A percentile compares a stretch with the other conserved stretches of the same genome.
Evolutionary conservation across 805 yeast genomes (phyloP).

Genomic region (Pichia pseudocactophila): DNA sequence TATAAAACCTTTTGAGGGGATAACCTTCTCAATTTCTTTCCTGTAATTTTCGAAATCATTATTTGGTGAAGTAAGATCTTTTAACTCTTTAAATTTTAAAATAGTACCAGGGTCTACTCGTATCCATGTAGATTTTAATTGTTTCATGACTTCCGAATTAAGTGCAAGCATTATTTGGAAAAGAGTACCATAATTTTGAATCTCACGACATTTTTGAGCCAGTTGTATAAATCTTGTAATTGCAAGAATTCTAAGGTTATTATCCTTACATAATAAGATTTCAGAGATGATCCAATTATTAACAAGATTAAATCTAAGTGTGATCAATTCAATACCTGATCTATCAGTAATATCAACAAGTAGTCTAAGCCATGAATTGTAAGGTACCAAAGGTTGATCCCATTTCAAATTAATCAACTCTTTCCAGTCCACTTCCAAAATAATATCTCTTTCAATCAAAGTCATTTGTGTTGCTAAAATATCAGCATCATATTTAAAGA

Average conservation of each 20-base stretch:
- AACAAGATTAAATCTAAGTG: conserved; percentile 78
- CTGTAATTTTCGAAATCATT: conserved; percentile 66
- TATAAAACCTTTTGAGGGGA: conserved; percentile 65
- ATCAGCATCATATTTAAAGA: conserved; percentile 60
- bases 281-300: conserved; percentile 92
- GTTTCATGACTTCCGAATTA: conserved; percentile 53
- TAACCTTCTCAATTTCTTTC: conserved; percentile 44
- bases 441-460: conserved; percentile 72
- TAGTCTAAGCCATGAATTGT: conserved; percentile 76
- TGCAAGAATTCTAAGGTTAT: conserved; percentile 52
- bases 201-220: conserved; percentile 60
- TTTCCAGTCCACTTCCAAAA: conserved; percentile 85
- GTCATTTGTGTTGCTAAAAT: conserved; percentile 77
- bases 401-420: conserved; percentile 73
- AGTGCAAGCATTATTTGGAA: conserved; percentile 83
- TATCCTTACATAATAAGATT: conserved; percentile 57
- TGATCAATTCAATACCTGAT: conserved; percentile 73
- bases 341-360: conserved; percentile 39
- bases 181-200: conserved; percentile 80
- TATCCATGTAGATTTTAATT: conserved; percentile 65
- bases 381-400: conserved; percentile 57
- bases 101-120: conserved; percentile 64
- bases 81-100: conserved; percentile 56
- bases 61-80: conserved; percentile 63
- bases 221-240: conserved; percentile 83